These are phyloP conservation scores for Apophysomyces trapeziformis DNA, from an alignment of 371 early-diverging fungal genomes.

Conservation along the genomic window DNA sequence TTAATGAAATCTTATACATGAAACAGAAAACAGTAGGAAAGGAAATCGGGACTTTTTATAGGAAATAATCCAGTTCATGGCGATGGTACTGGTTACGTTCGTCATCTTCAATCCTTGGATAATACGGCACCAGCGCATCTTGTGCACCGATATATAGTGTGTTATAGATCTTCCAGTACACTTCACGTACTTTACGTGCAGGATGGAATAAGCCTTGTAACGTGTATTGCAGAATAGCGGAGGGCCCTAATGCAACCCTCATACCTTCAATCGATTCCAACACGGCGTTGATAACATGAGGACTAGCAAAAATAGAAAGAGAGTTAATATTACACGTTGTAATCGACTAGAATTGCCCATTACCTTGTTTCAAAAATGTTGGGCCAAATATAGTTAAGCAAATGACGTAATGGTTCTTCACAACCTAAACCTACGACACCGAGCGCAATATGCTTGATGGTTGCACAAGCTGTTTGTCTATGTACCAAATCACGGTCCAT, in stretches of 20 bases:
- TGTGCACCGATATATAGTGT: constrained; percentile 92
- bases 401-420: constrained; percentile 92
- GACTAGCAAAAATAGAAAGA: constrained; percentile 47
- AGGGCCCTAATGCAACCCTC: constrained; percentile 89
- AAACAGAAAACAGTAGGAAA: background rate
- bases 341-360: background rate
- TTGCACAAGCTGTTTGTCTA: constrained; percentile 95
- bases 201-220: constrained; percentile 98
- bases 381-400: constrained; percentile 97
- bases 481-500: constrained; percentile 98
- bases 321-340: background rate
- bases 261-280: constrained; percentile 96
- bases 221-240: constrained; percentile 84
- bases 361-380: constrained; percentile 95
- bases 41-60: constrained; percentile 29
- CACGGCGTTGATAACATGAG: constrained; percentile 97
- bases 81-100: constrained; percentile 75
- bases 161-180: constrained; percentile 98
- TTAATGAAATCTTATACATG: too few species aligned
- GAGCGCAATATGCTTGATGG: constrained; percentile 91
- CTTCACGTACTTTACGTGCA: constrained; percentile 92
- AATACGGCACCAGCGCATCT: constrained; percentile 90
- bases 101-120: constrained; percentile 89
- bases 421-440: constrained; percentile 91
- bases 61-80: constrained; percentile 70